Conservation (phyloP, 129 eudicot genomes). For the Oenanthe sinensis region DNA sequence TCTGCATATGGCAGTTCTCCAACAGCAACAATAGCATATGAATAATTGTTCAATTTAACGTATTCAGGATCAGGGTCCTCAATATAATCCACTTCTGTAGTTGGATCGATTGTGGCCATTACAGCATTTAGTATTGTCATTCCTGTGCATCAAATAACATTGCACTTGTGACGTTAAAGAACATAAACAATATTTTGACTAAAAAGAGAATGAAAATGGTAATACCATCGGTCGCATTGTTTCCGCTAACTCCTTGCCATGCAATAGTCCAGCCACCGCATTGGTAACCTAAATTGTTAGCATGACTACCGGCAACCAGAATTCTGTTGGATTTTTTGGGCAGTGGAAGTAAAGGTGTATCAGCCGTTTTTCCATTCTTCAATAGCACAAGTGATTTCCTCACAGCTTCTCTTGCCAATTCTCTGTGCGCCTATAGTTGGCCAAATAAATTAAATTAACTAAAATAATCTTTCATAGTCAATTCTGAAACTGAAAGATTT, state of each 20-base stretch:
- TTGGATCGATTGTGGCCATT: conserved; percentile 2
- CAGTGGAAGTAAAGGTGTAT: conserved; percentile 4
- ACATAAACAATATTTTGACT: neutral
- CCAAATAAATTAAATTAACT: neutral
- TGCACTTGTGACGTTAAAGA: neutral
- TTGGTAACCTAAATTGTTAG: conserved; percentile 5
- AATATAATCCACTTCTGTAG: neutral
- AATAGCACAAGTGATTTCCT: conserved; percentile 13
- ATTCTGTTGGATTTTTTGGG: neutral
- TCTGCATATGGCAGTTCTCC: neutral
- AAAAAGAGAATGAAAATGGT: neutral
- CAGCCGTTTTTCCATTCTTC: conserved; percentile 5
- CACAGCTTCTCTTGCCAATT: conserved; percentile 11
- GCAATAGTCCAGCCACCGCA: conserved; percentile 11
- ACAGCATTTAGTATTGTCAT: neutral
- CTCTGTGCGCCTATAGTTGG: conserved; percentile 1
- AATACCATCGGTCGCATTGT: conserved; percentile 1
- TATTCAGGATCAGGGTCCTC: neutral
- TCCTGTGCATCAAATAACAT: neutral
- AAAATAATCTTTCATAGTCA: neutral
- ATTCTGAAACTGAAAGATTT: neutral
- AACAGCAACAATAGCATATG: conserved; percentile 5
- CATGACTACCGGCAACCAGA: conserved; percentile 8
- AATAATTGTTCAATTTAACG: neutral
- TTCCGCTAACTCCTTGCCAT: conserved; percentile 8